A percentile compares a stretch with the other conserved stretches of the same genome.
These are phyloP conservation scores for Pseudotulostoma volvatum DNA, from an alignment of 495 filamentous ascomycete genomes.

Conservation along the genomic window DNA sequence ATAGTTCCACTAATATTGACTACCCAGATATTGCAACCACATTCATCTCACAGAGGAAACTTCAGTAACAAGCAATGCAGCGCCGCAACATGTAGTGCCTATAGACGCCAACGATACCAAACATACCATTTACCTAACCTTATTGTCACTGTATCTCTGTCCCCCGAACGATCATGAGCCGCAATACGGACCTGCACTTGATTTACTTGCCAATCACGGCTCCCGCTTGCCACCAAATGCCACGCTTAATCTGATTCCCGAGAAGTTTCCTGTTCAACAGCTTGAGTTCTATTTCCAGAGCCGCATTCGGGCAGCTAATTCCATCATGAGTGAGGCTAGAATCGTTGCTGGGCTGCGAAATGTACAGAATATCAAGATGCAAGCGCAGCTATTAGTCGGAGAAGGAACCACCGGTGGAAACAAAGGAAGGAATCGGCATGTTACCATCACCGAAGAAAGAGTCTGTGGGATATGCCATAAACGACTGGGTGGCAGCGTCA, in stretches of 20 bases:
- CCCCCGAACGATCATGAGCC: slow-evolving; percentile 60
- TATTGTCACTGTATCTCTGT: slow-evolving; percentile 77
- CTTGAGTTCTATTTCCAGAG: slow-evolving; percentile 87
- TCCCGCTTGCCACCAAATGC: slow-evolving; percentile 76
- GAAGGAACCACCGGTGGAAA: slow-evolving; percentile 35
- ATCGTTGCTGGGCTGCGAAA: slow-evolving; percentile 60
- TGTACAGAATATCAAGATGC: slow-evolving; percentile 52
- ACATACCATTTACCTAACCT: slow-evolving; percentile 73
- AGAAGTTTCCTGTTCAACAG: slow-evolving; percentile 54
- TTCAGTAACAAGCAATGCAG: slow-evolving; percentile 16
- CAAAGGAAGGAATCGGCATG: slow-evolving; percentile 48
- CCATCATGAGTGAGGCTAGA: slow-evolving; percentile 56
- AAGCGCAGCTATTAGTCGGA: slow-evolving; percentile 51
- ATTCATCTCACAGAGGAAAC: slow-evolving; percentile 46
- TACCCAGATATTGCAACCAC: slow-evolving; percentile 69
- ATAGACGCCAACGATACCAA: slow-evolving; percentile 39
- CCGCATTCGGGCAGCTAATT: slow-evolving; percentile 75
- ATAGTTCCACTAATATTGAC: neutral
- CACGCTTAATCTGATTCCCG: slow-evolving; percentile 73
- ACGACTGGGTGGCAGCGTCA: slow-evolving; percentile 74
- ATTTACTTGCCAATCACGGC: slow-evolving; percentile 79
- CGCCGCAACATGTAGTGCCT: slow-evolving; percentile 19
- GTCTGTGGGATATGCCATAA: slow-evolving; percentile 89
- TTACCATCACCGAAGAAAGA: slow-evolving; percentile 69
- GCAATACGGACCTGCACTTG: slow-evolving; percentile 63